A percentile compares a stretch with the other conserved stretches of the same genome.
These are phyloP conservation scores for Pachysandra terminalis DNA, from an alignment of 164 flowering plant species.

Conservation along the genomic window DNA sequence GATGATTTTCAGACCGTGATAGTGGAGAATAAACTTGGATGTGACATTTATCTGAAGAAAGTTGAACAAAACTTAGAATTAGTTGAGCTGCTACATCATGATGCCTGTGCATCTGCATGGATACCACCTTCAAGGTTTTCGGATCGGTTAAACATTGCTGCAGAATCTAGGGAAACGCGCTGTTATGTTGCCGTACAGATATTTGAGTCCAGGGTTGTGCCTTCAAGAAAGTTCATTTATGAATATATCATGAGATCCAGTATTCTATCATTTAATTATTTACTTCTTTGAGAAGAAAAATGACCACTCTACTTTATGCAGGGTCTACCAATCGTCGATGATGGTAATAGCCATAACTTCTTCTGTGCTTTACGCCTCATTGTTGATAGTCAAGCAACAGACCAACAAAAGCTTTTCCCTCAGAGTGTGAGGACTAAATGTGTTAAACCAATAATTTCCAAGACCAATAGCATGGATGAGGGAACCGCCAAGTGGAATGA, in stretches of 20 bases:
- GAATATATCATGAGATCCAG: neutral
- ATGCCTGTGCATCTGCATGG: conserved; percentile 55
- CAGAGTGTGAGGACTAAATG: conserved; percentile 98
- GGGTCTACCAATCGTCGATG: conserved; percentile 79
- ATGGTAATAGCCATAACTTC: conserved; percentile 85
- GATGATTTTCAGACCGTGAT: conserved; percentile 79
- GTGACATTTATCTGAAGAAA: conserved; percentile 76
- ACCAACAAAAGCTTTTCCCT: conserved; percentile 90
- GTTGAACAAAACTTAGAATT: conserved; percentile 49
- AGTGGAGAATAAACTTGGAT: conserved; percentile 90
- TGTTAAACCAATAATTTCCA: conserved; percentile 55
- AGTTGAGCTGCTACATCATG: conserved; percentile 54
- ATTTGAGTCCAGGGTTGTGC: conserved; percentile 73
- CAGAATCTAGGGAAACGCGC: conserved; percentile 65
- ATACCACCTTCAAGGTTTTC: conserved; percentile 90
- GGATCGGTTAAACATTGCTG: conserved; percentile 65
- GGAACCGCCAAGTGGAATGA: conserved; percentile 91
- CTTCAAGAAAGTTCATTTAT: neutral
- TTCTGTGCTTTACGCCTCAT: conserved; percentile 93
- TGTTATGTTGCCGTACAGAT: conserved; percentile 75
- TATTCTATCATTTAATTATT: neutral
- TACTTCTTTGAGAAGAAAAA: neutral
- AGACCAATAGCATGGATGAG: conserved; percentile 27
- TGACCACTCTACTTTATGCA: conserved; percentile 26
- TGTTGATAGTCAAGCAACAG: conserved; percentile 67